Conservation (phyloP, 192 early-diverging fungal species). For the Anaeromyces robustus region DNA sequence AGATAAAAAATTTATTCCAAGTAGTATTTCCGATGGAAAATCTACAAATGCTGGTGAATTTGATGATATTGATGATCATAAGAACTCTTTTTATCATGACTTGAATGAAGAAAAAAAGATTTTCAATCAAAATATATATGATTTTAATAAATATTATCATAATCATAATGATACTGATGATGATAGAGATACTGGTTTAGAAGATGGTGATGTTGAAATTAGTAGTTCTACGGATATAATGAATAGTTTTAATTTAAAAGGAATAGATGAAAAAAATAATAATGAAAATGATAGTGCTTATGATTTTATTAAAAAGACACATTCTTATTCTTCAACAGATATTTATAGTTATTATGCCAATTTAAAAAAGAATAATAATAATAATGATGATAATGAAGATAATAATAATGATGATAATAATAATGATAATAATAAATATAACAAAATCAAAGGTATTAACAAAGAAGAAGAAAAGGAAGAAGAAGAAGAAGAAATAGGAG, state of each 20-base stretch:
- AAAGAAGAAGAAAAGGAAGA: too few relatives aligned
- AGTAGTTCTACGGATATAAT: not conserved
- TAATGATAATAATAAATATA: too few relatives aligned
- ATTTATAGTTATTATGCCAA: not conserved
- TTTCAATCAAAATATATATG: not conserved
- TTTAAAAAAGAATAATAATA: not conserved
- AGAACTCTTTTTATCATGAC: not conserved
- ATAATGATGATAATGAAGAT: not conserved
- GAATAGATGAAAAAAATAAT: not conserved
- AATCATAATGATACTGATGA: not conserved
- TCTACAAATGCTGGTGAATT: not conserved
- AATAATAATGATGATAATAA: too few relatives aligned
- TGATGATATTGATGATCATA: not conserved
- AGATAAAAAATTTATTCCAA: too few relatives aligned
- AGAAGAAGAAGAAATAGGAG: too few relatives aligned
- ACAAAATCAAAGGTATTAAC: too few relatives aligned
- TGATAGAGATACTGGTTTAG: not conserved
- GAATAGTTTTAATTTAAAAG: not conserved
- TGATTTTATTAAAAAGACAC: not conserved
- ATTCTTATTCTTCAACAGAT: not conserved
- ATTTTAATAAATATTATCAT: not conserved
- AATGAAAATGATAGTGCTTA: not conserved
- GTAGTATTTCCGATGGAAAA: too few relatives aligned
- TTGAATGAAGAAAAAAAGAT: not conserved
- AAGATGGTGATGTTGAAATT: not conserved